Base-by-base conservation (phyloP, 176 grass and related monocot genomes). In the Eremochloa ophiuroides region DNA sequence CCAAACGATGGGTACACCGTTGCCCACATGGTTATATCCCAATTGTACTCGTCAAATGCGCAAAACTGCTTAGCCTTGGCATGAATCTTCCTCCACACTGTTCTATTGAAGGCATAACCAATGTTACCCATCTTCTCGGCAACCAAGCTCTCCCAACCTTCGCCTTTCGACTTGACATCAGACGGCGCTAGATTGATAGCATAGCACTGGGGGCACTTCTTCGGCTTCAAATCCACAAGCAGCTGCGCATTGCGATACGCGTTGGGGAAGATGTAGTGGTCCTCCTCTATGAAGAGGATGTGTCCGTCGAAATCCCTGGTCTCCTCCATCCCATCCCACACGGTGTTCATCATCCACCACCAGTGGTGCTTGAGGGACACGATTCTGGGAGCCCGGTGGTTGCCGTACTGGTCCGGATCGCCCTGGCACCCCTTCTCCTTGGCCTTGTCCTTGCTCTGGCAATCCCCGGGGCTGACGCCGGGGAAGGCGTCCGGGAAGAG, bases 291-390 rank as follows among this genome's bases (percentile, higher is more conserved):
- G 88, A 98, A 98, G 34, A 98, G 84, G 68, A 98, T 84, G 63
- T 98, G 96, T 0, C 84, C 96, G 40, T 89, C 75, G 29, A 89
- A 98, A 28, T 86, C 81, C 60, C 50, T 90, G 8, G 90, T 90
- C 88, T 98, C 96, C 22, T 88, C 76, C 86, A 98, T 41, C 53
- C 96, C 93, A 82, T 98, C 93, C 96, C 96, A 98, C 43, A 98
- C 70, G 5, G 96, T 98, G 77, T 98, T 98, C 96, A 98, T 98
- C 95, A 98, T 95, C 96, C 96, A 98, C 93, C 96, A 95, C 96
- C 96, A 95, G 82, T 98, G 96, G 72, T 98, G 93, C 84, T 98
- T 98, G 31, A 95, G 81, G 7, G 96, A 98, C 14, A 98, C 93
- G 16, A 95, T 98, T 33, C 86, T 91, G 2, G 96, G 96, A 1